A percentile compares a stretch with the other conserved stretches of the same genome.
Conservation (phyloP, 2,329 filamentous ascomycete genomes). For the Chrysoporthe deuterocubensis region DNA sequence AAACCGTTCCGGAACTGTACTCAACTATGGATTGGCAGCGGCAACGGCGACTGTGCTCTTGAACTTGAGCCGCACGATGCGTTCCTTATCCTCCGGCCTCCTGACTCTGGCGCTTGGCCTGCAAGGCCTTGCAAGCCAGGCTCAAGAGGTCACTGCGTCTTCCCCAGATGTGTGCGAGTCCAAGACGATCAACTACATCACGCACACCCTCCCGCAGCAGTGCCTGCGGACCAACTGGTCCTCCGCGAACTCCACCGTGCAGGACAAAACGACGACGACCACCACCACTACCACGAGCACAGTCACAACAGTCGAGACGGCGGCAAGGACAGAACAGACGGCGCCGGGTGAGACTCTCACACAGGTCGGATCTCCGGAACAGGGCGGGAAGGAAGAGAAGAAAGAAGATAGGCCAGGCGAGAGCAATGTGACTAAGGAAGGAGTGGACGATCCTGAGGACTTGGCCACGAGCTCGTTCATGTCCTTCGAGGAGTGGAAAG, state of each 20-base stretch:
- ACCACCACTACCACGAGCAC: constrained; percentile 31
- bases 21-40: constrained; percentile 27
- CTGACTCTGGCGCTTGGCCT: constrained; percentile 15
- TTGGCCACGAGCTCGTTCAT: constrained; percentile 72
- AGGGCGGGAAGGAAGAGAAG: constrained; percentile 8
- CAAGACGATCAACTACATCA: constrained; percentile 81
- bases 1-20: constrained; percentile 2
- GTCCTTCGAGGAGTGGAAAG: constrained; percentile 98
- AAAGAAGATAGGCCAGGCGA: constrained; percentile 26
- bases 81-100: constrained; percentile 16
- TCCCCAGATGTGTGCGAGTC: constrained; percentile 51
- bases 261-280: constrained; percentile 31
- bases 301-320: constrained; percentile 13
- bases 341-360: constrained; percentile 21
- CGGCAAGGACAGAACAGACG: constrained; percentile 18
- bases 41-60: constrained; percentile 12
- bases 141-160: constrained; percentile 3
- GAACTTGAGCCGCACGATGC: constrained; percentile 22
- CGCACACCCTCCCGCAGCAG: constrained; percentile 75
- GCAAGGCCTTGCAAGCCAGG: constrained; percentile 14
- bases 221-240: constrained; percentile 70
- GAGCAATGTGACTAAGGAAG: constrained; percentile 31
- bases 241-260: constrained; percentile 25
- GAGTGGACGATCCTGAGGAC: constrained; percentile 71
- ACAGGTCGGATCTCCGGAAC: constrained; percentile 12